Evolutionary conservation across 2,329 filamentous ascomycete genomes (phyloP), one percentile per base, ranked within the genome.

Genomic region (Cercospora sp.): DNA sequence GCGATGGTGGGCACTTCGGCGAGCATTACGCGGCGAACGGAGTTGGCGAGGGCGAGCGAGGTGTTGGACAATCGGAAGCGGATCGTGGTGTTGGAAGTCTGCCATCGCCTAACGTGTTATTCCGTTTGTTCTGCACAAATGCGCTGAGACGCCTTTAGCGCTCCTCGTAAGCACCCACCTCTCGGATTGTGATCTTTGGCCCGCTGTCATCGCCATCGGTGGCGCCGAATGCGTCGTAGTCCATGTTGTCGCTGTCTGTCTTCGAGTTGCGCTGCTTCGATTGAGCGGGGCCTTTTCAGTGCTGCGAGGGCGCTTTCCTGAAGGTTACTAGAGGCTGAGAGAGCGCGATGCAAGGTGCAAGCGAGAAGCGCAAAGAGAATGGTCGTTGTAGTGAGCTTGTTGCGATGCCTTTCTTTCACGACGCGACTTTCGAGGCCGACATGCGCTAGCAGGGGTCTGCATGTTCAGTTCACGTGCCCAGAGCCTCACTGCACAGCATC

Each of bases 1-100:
- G 95, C 94, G 75, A 98, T 89, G 26, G 93, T 97, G 10, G 94
- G 94, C 68, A 99, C 91, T 82, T 99, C 94, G 76, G 93, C 92
- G 73, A 97, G 90, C 83, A 98, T 94, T 68, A 93, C 87, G 78
- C 94, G 92, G 70, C 94, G 94, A 70, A 98, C 83, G 57, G 93
- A 91, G 85, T 99, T 99, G 76, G 94, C 94, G 75, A 97, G 93
- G 71, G 93, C 88, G 68, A 97, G 89, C 78, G 97, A 93, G 76
- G 94, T 92, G 79, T 93, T 93, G 76, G 88, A 90, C 67, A 99
- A 88, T 80, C 95, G 90, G 84, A 98, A 98, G 82, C 97, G 91
- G 79, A 97, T 93, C 77, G 91, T 90, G 75, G 89, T 88, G 71
- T 84, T 84, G 78, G 94, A 92, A 26, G 74, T 72, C 93, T 97